Conservation (phyloP, 805 yeast genomes). For the Clavispora santaluciae region DNA sequence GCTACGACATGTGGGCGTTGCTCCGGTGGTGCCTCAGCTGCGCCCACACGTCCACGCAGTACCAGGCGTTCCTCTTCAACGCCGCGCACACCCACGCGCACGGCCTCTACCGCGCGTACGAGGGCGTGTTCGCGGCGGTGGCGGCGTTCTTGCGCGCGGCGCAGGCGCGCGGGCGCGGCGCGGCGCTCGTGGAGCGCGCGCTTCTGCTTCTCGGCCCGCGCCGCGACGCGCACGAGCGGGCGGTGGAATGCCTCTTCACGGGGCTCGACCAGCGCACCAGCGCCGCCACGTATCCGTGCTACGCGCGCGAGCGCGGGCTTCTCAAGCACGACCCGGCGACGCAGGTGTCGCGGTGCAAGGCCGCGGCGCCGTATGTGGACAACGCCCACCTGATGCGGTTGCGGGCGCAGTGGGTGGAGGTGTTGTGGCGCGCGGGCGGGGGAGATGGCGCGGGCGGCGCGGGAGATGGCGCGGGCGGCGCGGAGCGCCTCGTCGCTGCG, state of each 20-base stretch:
- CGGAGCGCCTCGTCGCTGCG: no score
- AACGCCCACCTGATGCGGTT: slow-evolving; percentile 24
- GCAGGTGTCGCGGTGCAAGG: slow-evolving; percentile 9
- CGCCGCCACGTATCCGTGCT: slow-evolving; percentile 21
- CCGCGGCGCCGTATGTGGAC: slow-evolving; percentile 15
- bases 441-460: no score
- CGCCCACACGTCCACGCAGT: slow-evolving; percentile 23
- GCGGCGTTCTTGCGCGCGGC: slow-evolving; percentile 19
- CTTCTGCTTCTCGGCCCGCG: slow-evolving; percentile 20
- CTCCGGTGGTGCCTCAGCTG: slow-evolving; percentile 35
- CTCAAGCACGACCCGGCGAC: slow-evolving; percentile 17
- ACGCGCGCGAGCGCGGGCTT: slow-evolving; percentile 21
- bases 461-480: no score
- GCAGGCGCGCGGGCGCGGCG: background rate
- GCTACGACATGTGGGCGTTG: slow-evolving; percentile 27
- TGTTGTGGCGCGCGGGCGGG: background rate
- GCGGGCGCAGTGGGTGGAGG: slow-evolving; percentile 11
- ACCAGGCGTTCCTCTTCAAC: slow-evolving; percentile 16
- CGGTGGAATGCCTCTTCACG: slow-evolving; percentile 23
- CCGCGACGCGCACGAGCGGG: slow-evolving; percentile 27
- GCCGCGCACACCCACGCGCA: slow-evolving; percentile 19
- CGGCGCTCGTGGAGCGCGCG: slow-evolving; percentile 7
- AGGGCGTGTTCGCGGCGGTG: slow-evolving; percentile 15
- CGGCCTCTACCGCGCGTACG: slow-evolving; percentile 21
- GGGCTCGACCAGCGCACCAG: slow-evolving; percentile 21